Percentiles rank a stretch among this genome's conserved stretches.
Conservation (phyloP, 2,329 filamentous ascomycete genomes). For the Hymenoscyphus infarciens region DNA sequence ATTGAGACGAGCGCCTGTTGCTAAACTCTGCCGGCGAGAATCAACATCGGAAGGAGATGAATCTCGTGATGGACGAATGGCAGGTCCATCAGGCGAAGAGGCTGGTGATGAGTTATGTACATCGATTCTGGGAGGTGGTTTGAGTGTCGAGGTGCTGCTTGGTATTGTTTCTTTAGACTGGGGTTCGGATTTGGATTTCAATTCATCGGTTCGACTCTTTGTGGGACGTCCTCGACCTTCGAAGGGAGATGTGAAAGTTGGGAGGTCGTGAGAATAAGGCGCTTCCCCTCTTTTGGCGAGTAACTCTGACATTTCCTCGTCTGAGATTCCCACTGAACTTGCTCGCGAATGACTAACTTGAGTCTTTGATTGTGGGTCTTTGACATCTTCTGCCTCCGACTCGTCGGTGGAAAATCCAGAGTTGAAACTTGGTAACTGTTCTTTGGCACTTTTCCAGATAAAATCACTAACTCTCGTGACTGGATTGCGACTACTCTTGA, state of each 20-base stretch:
- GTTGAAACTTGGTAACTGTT: conserved; percentile 41
- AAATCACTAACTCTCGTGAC: conserved; percentile 59
- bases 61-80: conserved; percentile 17
- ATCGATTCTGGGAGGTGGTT: conserved; percentile 48
- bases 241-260: conserved; percentile 48
- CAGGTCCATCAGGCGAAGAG: conserved; percentile 21
- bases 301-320: conserved; percentile 20
- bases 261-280: conserved; percentile 36
- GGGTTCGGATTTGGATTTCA: conserved; percentile 33
- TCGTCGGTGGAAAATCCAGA: conserved; percentile 45
- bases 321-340: conserved; percentile 31
- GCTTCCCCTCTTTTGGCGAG: conserved; percentile 19
- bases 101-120: conserved; percentile 37
- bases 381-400: conserved; percentile 45
- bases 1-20: conserved; percentile 33
- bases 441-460: conserved; percentile 50
- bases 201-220: conserved; percentile 27
- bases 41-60: conserved; percentile 32
- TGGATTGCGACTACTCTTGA: conserved; percentile 69
- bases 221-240: conserved; percentile 37
- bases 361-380: conserved; percentile 36
- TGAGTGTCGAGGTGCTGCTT: conserved; percentile 42
- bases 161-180: conserved; percentile 39
- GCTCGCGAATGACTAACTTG: conserved; percentile 40
- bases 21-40: conserved; percentile 23